Evolutionary conservation across 2,329 filamentous ascomycete species (phyloP).

Genomic region (Colletotrichum lentis): DNA sequence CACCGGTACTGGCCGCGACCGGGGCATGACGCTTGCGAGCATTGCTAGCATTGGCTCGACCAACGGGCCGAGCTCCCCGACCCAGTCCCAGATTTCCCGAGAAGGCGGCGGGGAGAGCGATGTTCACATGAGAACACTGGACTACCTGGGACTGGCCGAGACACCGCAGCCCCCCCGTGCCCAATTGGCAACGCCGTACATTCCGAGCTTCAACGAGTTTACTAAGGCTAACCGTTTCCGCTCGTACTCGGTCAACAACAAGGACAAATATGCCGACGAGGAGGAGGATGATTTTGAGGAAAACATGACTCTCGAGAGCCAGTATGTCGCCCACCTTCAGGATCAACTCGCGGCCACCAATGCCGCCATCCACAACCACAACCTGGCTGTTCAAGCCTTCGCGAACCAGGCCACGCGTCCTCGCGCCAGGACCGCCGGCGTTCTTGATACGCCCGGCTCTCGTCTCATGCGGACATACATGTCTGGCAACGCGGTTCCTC

Average conservation of each 20-base stretch:
- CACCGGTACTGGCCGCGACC: slow-evolving; percentile 71
- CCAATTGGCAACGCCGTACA: slow-evolving; percentile 76
- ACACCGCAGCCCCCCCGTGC: slow-evolving; percentile 84
- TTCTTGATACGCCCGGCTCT: slow-evolving; percentile 80
- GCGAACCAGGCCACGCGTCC: slow-evolving; percentile 86
- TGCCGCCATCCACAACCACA: slow-evolving; percentile 85
- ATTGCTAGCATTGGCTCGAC: slow-evolving; percentile 83
- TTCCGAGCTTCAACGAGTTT: slow-evolving; percentile 75
- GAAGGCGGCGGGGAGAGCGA: slow-evolving; percentile 87
- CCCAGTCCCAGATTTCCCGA: slow-evolving; percentile 84
- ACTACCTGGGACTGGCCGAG: slow-evolving; percentile 94
- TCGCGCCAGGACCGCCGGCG: slow-evolving; percentile 88
- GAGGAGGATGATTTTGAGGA: slow-evolving; percentile 80
- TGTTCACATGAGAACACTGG: slow-evolving; percentile 86
- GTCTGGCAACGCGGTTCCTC: slow-evolving; percentile 78
- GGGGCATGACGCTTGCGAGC: slow-evolving; percentile 83
- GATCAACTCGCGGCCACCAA: slow-evolving; percentile 71
- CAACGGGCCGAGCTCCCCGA: slow-evolving; percentile 87
- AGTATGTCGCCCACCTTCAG: slow-evolving; percentile 69
- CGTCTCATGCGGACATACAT: slow-evolving; percentile 76
- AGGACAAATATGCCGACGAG: slow-evolving; percentile 93
- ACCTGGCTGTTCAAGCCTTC: slow-evolving; percentile 91
- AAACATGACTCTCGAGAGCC: slow-evolving; percentile 60
- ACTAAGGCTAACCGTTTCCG: slow-evolving; percentile 87
- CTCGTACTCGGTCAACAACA: slow-evolving; percentile 98